These are phyloP conservation scores for Aureobasidium sp. DNA, from an alignment of 2,329 filamentous ascomycete species.

Conservation along the genomic window DNA sequence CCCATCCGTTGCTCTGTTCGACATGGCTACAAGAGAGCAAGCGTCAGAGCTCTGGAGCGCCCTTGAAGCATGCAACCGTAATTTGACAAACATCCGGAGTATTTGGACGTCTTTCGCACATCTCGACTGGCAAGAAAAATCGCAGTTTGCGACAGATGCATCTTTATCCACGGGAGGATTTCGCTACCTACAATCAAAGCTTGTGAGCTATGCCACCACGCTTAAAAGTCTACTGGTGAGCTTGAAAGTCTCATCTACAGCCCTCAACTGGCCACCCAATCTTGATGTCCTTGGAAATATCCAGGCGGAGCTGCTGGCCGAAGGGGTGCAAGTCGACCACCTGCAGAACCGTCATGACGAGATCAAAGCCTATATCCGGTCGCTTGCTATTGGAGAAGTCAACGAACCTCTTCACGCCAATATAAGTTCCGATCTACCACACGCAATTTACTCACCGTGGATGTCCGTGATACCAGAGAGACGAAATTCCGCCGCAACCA, in stretches of 20 bases:
- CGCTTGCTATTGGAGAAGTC: not conserved
- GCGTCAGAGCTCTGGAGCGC: not conserved
- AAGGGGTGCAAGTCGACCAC: not conserved
- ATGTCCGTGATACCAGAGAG: too few relatives aligned
- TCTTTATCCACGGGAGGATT: not conserved
- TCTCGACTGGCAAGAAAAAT: not conserved
- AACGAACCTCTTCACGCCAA: too few relatives aligned
- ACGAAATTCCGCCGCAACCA: not conserved
- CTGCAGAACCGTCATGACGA: not conserved
- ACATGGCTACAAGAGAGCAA: not conserved
- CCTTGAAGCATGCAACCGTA: constrained; percentile 3
- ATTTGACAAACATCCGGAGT: not conserved
- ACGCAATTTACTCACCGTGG: too few relatives aligned
- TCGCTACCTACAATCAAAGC: not conserved
- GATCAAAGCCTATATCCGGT: not conserved
- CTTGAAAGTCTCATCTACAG: not conserved
- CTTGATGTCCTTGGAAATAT: not conserved
- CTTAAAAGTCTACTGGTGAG: not conserved
- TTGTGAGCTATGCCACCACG: not conserved
- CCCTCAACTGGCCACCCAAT: not conserved
- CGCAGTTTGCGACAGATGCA: not conserved
- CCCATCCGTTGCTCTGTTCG: not conserved
- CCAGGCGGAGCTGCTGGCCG: not conserved
- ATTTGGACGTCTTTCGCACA: not conserved
- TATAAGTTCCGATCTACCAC: too few relatives aligned